A percentile compares a stretch with the other conserved stretches of the same genome.
Evolutionary conservation across 73 alveolate genomes (phyloP).

Genomic region (Tetrahymena thermophila): DNA sequence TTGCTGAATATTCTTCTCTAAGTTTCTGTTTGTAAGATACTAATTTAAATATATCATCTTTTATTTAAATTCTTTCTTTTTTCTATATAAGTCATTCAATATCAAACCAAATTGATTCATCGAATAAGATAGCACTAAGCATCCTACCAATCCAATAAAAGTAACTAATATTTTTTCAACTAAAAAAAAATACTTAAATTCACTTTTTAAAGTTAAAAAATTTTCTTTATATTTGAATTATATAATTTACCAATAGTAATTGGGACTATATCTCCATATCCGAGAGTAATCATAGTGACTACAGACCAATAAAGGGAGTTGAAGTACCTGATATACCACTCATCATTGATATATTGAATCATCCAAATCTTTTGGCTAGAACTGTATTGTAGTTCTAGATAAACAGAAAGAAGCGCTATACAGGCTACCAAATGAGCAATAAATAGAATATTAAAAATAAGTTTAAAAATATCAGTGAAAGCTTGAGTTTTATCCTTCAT

Average conservation of each 20-base stretch:
- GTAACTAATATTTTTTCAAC: neutral
- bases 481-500: neutral
- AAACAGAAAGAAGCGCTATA: neutral
- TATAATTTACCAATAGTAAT: neutral
- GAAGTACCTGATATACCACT: neutral
- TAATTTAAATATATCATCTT: neutral
- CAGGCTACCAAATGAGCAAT: neutral
- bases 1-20: neutral
- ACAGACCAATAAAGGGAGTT: neutral
- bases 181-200: neutral
- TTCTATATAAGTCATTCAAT: neutral
- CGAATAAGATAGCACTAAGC: neutral
- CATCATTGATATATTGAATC: neutral
- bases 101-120: neutral
- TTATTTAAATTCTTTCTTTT: neutral
- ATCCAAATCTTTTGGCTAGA: neutral
- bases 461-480: neutral
- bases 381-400: neutral
- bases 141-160: neutral
- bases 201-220: too few species aligned
- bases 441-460: neutral
- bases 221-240: neutral
- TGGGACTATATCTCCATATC: neutral
- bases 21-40: neutral
- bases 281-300: neutral